Evolutionary conservation across 805 yeast genomes (phyloP).

Genomic region (Barnettozyma pratensis): DNA sequence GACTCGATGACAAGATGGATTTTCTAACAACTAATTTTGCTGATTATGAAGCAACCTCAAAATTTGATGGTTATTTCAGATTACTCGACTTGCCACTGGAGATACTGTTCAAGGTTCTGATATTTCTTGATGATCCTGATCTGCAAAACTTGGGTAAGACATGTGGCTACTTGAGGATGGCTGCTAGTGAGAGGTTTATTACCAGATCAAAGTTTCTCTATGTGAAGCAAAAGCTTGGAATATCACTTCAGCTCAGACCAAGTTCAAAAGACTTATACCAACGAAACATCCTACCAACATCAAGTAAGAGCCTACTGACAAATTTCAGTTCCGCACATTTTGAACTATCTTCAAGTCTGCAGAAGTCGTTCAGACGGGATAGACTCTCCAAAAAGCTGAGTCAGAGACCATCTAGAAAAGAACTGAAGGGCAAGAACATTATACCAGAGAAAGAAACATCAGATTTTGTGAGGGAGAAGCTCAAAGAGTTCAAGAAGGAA

Average conservation of each 20-base stretch:
- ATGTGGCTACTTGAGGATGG: slow-evolving; percentile 14
- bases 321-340: slow-evolving; percentile 8
- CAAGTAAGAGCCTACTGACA: neutral
- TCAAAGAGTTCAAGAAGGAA: slow-evolving; percentile 11
- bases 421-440: slow-evolving; percentile 18
- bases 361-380: slow-evolving; percentile 17
- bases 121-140: slow-evolving; percentile 23
- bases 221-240: slow-evolving; percentile 16
- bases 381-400: slow-evolving; percentile 15
- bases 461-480: slow-evolving; percentile 6
- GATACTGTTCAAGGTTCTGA: slow-evolving; percentile 17
- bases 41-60: slow-evolving; percentile 5
- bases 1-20: slow-evolving; percentile 12
- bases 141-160: slow-evolving; percentile 12
- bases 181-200: slow-evolving; percentile 20
- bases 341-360: slow-evolving; percentile 3
- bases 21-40: slow-evolving; percentile 21
- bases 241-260: slow-evolving; percentile 16
- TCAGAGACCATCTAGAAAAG: slow-evolving; percentile 17
- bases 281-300: slow-evolving; percentile 16
- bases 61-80: slow-evolving; percentile 15
- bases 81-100: slow-evolving; percentile 23
- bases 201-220: slow-evolving; percentile 18
- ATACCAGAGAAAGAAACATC: slow-evolving; percentile 7
- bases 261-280: slow-evolving; percentile 10